A percentile compares a stretch with the other conserved stretches of the same genome.
phyloP scores from a whole-genome alignment of 495 filamentous ascomycete genomes.

The Glutinoglossum americanum region DNA sequence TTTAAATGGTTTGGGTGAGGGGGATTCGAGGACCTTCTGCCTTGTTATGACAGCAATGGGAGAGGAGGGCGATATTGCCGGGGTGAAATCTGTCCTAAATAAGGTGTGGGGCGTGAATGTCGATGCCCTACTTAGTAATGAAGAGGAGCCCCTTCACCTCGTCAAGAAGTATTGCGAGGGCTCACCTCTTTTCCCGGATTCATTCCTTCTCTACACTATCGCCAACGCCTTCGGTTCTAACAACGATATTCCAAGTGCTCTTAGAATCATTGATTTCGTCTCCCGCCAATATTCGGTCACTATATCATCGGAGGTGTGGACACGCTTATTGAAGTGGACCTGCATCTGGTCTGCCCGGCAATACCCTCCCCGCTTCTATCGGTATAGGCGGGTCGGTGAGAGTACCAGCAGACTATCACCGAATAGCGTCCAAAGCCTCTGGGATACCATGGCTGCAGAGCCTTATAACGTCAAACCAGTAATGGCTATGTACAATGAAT shows the following conservation, averaged over 20 bases:
- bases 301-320: constrained; percentile 30
- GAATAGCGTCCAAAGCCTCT: constrained; percentile 23
- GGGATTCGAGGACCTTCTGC: constrained; percentile 33
- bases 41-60: constrained; percentile 32
- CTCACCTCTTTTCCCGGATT: constrained; percentile 33
- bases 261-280: constrained; percentile 27
- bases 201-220: constrained; percentile 30
- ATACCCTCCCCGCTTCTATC: constrained; percentile 10
- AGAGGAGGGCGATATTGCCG: constrained; percentile 29
- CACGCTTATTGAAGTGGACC: constrained; percentile 35
- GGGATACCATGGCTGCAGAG: constrained; percentile 30
- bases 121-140: constrained; percentile 15
- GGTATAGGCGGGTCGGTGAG: constrained; percentile 6
- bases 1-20: constrained; percentile 16
- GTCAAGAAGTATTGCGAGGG: constrained; percentile 17
- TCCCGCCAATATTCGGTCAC: constrained; percentile 30
- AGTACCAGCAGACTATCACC: constrained; percentile 19
- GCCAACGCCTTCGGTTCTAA: constrained; percentile 37
- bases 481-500: constrained; percentile 28
- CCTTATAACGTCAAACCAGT: constrained; percentile 35
- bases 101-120: constrained; percentile 39
- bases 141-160: constrained; percentile 10
- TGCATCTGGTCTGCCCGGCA: constrained; percentile 29
- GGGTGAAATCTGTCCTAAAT: constrained; percentile 26
- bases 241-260: constrained; percentile 27